Conservation (phyloP, 2,329 filamentous ascomycete genomes). For the Colletotrichum sp. region DNA sequence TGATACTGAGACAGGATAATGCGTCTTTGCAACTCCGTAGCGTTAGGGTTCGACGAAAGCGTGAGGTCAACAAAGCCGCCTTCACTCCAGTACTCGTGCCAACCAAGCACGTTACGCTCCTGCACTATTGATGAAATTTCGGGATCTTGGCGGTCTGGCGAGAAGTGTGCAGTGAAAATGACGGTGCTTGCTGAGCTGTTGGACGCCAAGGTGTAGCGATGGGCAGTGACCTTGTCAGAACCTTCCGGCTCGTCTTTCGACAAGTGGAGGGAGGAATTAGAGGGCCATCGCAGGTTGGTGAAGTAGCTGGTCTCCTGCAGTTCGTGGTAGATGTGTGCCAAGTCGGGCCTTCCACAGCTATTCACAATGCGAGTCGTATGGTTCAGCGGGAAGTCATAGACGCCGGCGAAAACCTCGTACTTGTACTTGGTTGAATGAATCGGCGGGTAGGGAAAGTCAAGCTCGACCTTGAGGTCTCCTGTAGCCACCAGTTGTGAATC, state of each 20-base stretch:
- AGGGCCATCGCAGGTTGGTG: slow-evolving; percentile 39
- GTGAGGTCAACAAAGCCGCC: slow-evolving; percentile 48
- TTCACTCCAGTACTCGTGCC: slow-evolving; percentile 40
- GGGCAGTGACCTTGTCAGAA: slow-evolving; percentile 28
- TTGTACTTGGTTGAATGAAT: slow-evolving; percentile 44
- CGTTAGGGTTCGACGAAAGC: slow-evolving; percentile 34
- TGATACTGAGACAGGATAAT: slow-evolving; percentile 48
- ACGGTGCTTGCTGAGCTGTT: slow-evolving; percentile 15
- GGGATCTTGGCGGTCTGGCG: slow-evolving; percentile 26
- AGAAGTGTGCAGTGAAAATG: slow-evolving; percentile 38
- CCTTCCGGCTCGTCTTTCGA: slow-evolving; percentile 22
- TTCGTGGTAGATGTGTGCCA: slow-evolving; percentile 39
- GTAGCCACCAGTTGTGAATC: slow-evolving; percentile 36
- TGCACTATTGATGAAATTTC: slow-evolving; percentile 27
- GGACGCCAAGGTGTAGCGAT: slow-evolving; percentile 33
- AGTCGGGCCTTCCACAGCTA: slow-evolving; percentile 1
- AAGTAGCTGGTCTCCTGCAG: slow-evolving; percentile 40
- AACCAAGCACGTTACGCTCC: slow-evolving; percentile 28
- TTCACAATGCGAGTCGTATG: slow-evolving; percentile 36
- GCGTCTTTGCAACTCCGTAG: slow-evolving; percentile 46
- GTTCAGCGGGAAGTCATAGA: slow-evolving; percentile 40
- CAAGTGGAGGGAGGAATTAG: slow-evolving; percentile 17
- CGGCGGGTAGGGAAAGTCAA: slow-evolving; percentile 48
- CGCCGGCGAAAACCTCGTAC: slow-evolving; percentile 46
- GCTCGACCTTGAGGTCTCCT: slow-evolving; percentile 37